Evolutionary conservation across 2,329 filamentous ascomycete genomes (phyloP), one percentile per base, ranked within the genome.

Genomic region (Volutella citrinella): DNA sequence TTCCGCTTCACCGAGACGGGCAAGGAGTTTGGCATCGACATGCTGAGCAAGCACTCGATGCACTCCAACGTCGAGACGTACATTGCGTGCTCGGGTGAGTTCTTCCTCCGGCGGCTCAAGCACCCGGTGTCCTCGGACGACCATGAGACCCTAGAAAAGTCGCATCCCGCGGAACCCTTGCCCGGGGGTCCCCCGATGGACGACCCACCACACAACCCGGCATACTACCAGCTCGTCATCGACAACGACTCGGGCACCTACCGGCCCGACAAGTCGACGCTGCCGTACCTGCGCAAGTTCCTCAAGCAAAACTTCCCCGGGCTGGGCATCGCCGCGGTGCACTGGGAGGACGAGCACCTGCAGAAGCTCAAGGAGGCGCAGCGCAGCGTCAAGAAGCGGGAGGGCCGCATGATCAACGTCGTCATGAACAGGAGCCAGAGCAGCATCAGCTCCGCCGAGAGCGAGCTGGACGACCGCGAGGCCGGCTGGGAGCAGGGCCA

Each of bases 211-310:
- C 48, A 57, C 11, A 60, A 72, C 36, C 75, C 66, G n/a, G 56
- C 60, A 32, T 70, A 72, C 55, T 97, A 95, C 59, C 84, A 95
- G 57, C 76, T 97, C 8, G 70, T 93, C 45, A 96, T 97, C 54
- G 91, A 97, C 67, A 97, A 97, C 54, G 91, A 95, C 61, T 88
- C 82, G 34, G 91, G 91, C 10, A 97, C 91, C 1, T 97, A 97
- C 60, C 78, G 91, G 1, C 91, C 91, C 0, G 88, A 94, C 54
- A 84, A 84, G 36, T 73, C 80, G 10, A 71, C 87, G 9, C 73
- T 97, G 2, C 85, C 86, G 0, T 58, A 81, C 1, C 69, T 97
- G 2, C 80, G 82, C 32, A 55, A 69, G 10, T 95, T 88, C 55
- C 63, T 97, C 3, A 66, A 80, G 19, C 61, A 60, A 16, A 88